Percentiles rank a stretch among this genome's conserved stretches.
phyloP scores from a whole-genome alignment of 139 green algal species.

The Chlamydomonas schloesseri region DNA sequence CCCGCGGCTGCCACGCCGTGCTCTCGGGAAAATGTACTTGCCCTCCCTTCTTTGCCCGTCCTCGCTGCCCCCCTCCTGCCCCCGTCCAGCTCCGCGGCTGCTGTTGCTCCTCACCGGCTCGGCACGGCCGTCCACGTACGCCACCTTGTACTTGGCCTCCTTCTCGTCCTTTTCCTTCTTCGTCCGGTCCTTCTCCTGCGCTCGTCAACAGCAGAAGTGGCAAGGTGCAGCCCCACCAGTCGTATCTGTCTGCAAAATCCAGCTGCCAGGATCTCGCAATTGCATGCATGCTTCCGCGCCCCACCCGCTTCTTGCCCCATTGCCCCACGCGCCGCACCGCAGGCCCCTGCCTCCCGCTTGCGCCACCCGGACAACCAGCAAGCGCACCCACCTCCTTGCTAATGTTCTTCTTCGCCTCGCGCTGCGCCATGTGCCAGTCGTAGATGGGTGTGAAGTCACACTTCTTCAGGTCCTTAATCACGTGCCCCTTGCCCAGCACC shows the following conservation, averaged over 20 bases:
- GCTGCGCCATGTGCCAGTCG: conserved; percentile 86
- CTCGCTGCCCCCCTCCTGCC: too few relatives aligned
- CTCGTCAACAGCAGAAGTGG: background rate
- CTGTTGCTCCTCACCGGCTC: conserved; percentile 79
- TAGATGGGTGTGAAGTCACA: conserved; percentile 98
- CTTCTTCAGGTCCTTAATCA: conserved; percentile 90
- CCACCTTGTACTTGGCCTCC: conserved; percentile 95
- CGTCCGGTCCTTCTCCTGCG: conserved; percentile 90
- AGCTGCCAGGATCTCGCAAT: too few relatives aligned
- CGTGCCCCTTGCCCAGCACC: conserved; percentile 89
- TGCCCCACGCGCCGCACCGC: too few relatives aligned
- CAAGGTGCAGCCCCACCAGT: background rate
- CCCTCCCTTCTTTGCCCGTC: too few relatives aligned
- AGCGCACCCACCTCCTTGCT: conserved; percentile 84
- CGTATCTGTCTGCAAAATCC: too few relatives aligned
- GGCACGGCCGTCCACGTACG: conserved; percentile 86
- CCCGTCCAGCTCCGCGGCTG: background rate
- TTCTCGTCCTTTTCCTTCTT: conserved; percentile 87
- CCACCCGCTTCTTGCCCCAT: too few relatives aligned
- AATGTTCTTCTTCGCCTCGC: conserved; percentile 93
- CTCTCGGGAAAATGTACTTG: too few relatives aligned
- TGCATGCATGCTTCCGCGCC: too few relatives aligned
- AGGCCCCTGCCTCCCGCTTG: too few relatives aligned
- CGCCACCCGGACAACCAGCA: too few relatives aligned
- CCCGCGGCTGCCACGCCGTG: too few relatives aligned